Base-by-base conservation (phyloP, 148 eudicot genomes). In the Fagopyrum tataricum region DNA sequence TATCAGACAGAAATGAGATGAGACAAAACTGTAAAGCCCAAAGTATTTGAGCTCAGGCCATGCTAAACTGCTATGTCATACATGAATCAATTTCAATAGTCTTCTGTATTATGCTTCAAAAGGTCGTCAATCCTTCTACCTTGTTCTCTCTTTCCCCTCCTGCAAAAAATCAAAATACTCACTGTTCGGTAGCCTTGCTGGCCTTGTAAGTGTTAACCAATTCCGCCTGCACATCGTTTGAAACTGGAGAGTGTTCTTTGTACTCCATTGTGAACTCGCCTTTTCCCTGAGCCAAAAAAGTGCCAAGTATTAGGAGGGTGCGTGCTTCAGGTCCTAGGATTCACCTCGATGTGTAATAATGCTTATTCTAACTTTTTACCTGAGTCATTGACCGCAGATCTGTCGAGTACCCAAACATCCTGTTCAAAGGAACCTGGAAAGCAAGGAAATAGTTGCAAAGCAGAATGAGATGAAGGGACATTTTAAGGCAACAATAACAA, bases 211-310 rank as follows among this genome's bases (percentile, higher is more conserved):
- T 79, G 41, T 91, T 95, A 56, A 95, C 73, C 82, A 95, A 70
- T 79, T 95, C 96, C 78, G 81, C 78, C 85, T 95, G 98, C 79
- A 91, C 97, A 24, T 95, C 97, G 68, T 81, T 77, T 17, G 97
- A 85, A 82, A 95, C 98, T 20, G 91, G 82, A 24, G 83, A 79
- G 79, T 95, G 98, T 70, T 95, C 96, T 70, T 87, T 87, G 82
- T 95, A 95, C 77, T 95, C 98, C 98, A 95, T 95, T 12, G 97
- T 85, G 78, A 91, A 95, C 81, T 95, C 98, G 21, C 97, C 98
- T 81, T 94, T 94, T 21, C 98, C 98, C 98, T 95, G 88, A 67
- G 69, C 15, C 1, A 31, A 37, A 5, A 13, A 24, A 24, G 7
- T 6, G 4, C 0, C 15, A 7, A 21, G 4, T 21, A 12, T 56